phyloP scores from a whole-genome alignment of 108 stramenopile genomes.

The Pseudonitzschia multistriata region DNA sequence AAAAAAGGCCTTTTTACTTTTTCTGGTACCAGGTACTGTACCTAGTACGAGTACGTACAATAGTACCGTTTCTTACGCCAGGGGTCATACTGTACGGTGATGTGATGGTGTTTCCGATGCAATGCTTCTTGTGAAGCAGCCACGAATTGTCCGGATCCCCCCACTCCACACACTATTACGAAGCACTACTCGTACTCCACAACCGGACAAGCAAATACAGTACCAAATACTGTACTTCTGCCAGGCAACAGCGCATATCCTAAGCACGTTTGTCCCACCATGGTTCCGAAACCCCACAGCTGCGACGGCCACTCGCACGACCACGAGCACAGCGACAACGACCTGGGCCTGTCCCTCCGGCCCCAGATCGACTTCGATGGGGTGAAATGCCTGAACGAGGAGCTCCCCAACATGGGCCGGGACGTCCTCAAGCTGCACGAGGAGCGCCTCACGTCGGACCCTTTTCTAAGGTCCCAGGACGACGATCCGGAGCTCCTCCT shows the following conservation, averaged over 20 bases:
- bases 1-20: too few relatives aligned
- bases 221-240: too few relatives aligned
- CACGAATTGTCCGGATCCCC: too few relatives aligned
- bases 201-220: too few relatives aligned
- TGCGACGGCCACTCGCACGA: slow-evolving; percentile 86
- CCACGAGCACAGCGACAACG: slow-evolving; percentile 68
- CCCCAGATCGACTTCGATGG: slow-evolving; percentile 62
- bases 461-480: slow-evolving; percentile 59
- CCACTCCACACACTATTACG: too few relatives aligned
- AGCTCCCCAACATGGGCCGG: slow-evolving; percentile 45
- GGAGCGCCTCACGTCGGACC: slow-evolving; percentile 56
- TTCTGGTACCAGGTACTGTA: too few relatives aligned
- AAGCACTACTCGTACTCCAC: too few relatives aligned
- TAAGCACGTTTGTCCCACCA: not conserved
- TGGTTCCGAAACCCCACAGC: slow-evolving; percentile 42
- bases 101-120: too few relatives aligned
- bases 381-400: slow-evolving; percentile 82
- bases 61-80: too few relatives aligned
- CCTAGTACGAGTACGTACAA: too few relatives aligned
- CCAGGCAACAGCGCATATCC: not conserved
- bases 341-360: slow-evolving; percentile 68
- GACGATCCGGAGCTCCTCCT: slow-evolving; percentile 82
- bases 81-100: too few relatives aligned
- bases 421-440: slow-evolving; percentile 76
- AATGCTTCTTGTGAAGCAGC: too few relatives aligned